Conservation (phyloP, 768 basidiomycete species). For the Russula sp. region DNA sequence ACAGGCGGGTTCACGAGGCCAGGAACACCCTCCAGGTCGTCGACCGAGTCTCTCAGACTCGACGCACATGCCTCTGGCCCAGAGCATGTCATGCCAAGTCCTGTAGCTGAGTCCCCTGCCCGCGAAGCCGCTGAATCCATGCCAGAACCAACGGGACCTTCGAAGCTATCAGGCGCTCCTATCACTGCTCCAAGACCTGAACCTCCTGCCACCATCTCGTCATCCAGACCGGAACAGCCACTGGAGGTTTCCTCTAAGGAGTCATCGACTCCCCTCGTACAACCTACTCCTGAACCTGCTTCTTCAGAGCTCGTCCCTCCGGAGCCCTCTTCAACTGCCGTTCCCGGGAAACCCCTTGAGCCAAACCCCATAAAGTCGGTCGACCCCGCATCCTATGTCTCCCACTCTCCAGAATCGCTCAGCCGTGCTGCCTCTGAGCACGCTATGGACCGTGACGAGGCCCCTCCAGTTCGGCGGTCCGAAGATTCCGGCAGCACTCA, state of each 20-base stretch:
- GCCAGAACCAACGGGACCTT: conserved; percentile 23
- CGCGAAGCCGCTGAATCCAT: conserved; percentile 42
- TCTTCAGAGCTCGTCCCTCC: not conserved
- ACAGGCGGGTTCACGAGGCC: conserved; percentile 10
- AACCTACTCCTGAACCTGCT: not conserved
- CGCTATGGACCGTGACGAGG: conserved; percentile 6
- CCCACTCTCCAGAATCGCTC: conserved; percentile 22
- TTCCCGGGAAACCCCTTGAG: not conserved
- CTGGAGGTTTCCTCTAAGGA: not conserved
- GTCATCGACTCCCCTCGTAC: not conserved
- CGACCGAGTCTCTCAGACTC: conserved; percentile 27
- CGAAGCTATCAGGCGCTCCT: conserved; percentile 23
- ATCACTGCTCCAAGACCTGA: conserved; percentile 13
- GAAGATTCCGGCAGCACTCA: conserved; percentile 14
- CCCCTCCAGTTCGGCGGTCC: conserved; percentile 18
- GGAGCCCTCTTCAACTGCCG: not conserved
- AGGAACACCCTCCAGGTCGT: conserved; percentile 14
- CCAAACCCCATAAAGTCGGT: not conserved
- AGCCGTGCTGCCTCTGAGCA: conserved; percentile 17
- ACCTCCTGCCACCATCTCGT: not conserved
- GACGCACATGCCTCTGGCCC: conserved; percentile 29
- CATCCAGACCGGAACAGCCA: not conserved
- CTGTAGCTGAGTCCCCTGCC: conserved; percentile 63
- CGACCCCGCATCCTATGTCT: conserved; percentile 14
- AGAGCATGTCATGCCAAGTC: conserved; percentile 40